Base-by-base conservation (phyloP, 768 basidiomycete species). In the Collybiopsis luxurians region DNA sequence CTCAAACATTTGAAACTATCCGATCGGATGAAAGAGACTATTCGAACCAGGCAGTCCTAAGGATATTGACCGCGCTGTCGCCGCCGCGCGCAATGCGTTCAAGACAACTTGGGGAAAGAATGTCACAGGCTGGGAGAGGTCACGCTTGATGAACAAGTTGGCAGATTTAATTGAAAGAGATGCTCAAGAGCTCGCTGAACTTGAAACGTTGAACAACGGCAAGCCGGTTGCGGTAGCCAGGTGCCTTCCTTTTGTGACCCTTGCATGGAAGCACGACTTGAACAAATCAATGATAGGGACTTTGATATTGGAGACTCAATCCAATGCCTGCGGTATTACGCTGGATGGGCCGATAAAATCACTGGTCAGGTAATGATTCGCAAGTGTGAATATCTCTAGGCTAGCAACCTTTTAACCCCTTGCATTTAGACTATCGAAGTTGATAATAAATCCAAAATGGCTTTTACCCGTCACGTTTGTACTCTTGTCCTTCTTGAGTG, bases 341-440 rank as follows among this genome's bases (percentile, higher is more conserved):
- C 93, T 38, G 95, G 95, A 23, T 95, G 90, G 90, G 92, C 92
- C 9, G 95, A 98, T 75, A 98, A 98, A 75, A 87, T 97, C 50
- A 73, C 79, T 24, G 96, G 97, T 21, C 85, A 95, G 82, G 89
- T 87, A 60, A 62, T 58, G 28, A 11, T 31, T 51, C 19, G 11
- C 48, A 31, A 9, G 15, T 19, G 10, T 23, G 10, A 38, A 23
- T 39, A n/a, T 19, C 10, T 50, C 11, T 4, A 51, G 5, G 6
- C 24, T 13, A 5, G 5, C 6, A 42, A 42, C 40, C 19, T 6
- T 21, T 23, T 19, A 19, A 12, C n/a, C 26, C 13, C 26, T 31
- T 15, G 11, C 4, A 21, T 24, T 21, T 65, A 91, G 86, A 85
- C 83, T 30, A 83, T 95, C 61, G 92, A 94, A 69, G 78, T 91